Base-by-base conservation (phyloP, 768 basidiomycete genomes). In the Tylopilus intermedius region DNA sequence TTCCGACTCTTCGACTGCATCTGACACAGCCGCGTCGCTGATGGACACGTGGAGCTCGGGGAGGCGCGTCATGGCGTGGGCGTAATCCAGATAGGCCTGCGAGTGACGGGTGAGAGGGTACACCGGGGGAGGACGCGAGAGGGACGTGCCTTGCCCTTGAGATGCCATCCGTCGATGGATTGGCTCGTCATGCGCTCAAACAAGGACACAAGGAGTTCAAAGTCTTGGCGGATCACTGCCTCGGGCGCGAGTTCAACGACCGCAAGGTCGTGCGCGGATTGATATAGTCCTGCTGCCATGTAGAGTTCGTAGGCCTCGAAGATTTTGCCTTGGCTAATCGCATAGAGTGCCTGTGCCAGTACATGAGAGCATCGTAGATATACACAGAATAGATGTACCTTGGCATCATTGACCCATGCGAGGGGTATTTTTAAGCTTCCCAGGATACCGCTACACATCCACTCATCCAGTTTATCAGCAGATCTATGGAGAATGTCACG, bases 341-440 rank as follows among this genome's bases (percentile, higher is more conserved):
- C 83, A 65, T 79, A 74, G 45, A 83, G 76, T 6, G 86, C 91
- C 92, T 90, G 62, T 18, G 33, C 5, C 26, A 29, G 21, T n/a
- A 33, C 40, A 41, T 57, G 14, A 55, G 47, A 47, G 47, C 42
- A 14, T 38, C 30, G 27, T 29, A 6, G 9, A 41, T 2, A 49
- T 35, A 5, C 10, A 26, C 6, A 18, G 8, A 24, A 14, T 6
- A 5, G 24, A 33, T 44, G 70, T 51, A 90, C 92, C 80, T 89
- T 88, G 10, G 93, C 89, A 65, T 94, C 90, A 37, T 86, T 80
- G n/a, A 97, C 78, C 94, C 95, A 99, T 5, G 80, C 69, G 48
- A 80, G 69, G 0, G 96, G 96, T 30, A 98, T 79, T 58, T 85
- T 84, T 29, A 96, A 71, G 61, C 83, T 89, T 4, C 86, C 85